A percentile compares a stretch with the other conserved stretches of the same genome.
phyloP scores from a whole-genome alignment of 2,329 filamentous ascomycete genomes.

The Epichloe baconii region DNA sequence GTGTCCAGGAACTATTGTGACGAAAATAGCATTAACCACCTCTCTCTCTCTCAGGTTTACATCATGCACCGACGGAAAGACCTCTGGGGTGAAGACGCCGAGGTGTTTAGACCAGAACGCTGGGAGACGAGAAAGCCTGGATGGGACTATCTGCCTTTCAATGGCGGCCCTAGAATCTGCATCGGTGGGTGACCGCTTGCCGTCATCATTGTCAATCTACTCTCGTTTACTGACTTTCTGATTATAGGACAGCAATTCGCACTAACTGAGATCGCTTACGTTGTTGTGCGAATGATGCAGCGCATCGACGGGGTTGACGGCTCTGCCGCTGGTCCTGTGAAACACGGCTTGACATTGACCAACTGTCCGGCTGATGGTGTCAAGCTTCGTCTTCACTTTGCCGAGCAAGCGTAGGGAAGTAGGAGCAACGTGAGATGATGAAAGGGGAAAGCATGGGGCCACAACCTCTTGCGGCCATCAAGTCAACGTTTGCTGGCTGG shows the following conservation, averaged over 20 bases:
- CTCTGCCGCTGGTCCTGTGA: constrained; percentile 8
- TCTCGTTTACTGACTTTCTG: no score
- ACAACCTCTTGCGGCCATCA: no score
- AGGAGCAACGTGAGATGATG: no score
- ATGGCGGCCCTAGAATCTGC: constrained; percentile 32
- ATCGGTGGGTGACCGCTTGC: constrained; percentile 6
- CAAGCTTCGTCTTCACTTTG: constrained; percentile 11
- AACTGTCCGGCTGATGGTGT: constrained; percentile 11
- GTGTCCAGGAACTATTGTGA: no score
- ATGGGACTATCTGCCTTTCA: constrained; percentile 34
- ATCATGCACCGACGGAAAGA: constrained; percentile 24
- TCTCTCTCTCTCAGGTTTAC: constrained; percentile 12
- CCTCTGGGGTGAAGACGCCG: constrained; percentile 25
- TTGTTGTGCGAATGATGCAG: constrained; percentile 9
- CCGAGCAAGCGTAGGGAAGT: not conserved
- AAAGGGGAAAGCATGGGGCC: no score
- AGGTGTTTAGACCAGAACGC: constrained; percentile 28
- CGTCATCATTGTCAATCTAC: no score
- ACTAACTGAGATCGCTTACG: constrained; percentile 14
- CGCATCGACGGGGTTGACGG: constrained; percentile 11
- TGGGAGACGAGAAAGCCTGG: constrained; percentile 23
- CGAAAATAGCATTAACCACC: no score
- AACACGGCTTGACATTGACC: constrained; percentile 10
- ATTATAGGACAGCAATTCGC: constrained; percentile 9
- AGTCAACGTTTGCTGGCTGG: no score